Conservation (phyloP, 371 early-diverging fungal genomes). For the Mortierella sp. region DNA sequence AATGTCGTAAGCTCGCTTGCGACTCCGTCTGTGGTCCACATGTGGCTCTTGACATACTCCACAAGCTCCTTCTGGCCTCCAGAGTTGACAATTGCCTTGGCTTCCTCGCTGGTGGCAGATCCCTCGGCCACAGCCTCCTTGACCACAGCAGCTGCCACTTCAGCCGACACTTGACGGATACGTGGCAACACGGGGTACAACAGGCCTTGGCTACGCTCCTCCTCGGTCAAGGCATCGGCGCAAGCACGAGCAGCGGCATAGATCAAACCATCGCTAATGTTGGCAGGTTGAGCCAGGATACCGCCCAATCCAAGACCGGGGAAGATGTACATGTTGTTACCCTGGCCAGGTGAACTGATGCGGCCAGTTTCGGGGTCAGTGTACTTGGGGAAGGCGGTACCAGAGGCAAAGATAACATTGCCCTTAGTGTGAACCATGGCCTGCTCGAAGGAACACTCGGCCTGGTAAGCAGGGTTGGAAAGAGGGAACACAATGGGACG, state of each 20-base stretch:
- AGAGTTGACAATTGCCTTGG: slow-evolving; percentile 51
- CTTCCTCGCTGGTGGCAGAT: slow-evolving; percentile 56
- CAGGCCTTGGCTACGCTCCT: slow-evolving; percentile 72
- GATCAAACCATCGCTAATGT: slow-evolving; percentile 85
- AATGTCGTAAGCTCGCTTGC: slow-evolving; percentile 33
- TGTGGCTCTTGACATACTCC: slow-evolving; percentile 57
- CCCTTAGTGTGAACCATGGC: slow-evolving; percentile 86
- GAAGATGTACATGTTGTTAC: slow-evolving; percentile 94
- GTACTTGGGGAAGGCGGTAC: slow-evolving; percentile 91
- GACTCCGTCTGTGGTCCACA: slow-evolving; percentile 61
- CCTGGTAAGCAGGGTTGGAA: slow-evolving; percentile 88
- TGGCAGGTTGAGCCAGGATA: slow-evolving; percentile 71
- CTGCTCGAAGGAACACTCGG: slow-evolving; percentile 92
- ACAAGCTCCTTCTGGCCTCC: slow-evolving; percentile 30
- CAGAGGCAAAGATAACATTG: slow-evolving; percentile 90
- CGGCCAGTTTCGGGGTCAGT: slow-evolving; percentile 65
- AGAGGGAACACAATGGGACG: slow-evolving; percentile 93
- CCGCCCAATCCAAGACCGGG: slow-evolving; percentile 92
- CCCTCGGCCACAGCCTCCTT: slow-evolving; percentile 73
- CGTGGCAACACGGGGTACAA: slow-evolving; percentile 87
- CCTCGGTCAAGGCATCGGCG: slow-evolving; percentile 74
- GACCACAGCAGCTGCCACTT: slow-evolving; percentile 82
- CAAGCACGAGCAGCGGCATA: slow-evolving; percentile 83
- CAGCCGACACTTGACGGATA: slow-evolving; percentile 83
- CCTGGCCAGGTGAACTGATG: slow-evolving; percentile 81